Percentiles rank a stretch among this genome's conserved stretches.
phyloP scores from a whole-genome alignment of 345 rosid genomes.

The Limnanthes douglasii region DNA sequence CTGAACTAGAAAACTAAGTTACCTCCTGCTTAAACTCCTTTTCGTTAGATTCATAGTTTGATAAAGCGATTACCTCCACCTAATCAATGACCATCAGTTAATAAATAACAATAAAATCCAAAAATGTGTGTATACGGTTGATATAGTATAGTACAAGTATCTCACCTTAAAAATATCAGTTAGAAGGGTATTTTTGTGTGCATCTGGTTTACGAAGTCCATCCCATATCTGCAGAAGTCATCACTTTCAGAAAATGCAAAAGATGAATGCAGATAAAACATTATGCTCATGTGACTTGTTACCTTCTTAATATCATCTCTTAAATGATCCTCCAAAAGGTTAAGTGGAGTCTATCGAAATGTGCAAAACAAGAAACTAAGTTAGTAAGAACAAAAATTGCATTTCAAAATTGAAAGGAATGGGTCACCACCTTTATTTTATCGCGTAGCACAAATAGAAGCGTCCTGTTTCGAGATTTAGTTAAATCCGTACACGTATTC shows the following conservation, averaged over 20 bases:
- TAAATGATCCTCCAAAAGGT: slow-evolving; percentile 41
- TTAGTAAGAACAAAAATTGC: slow-evolving; percentile 2
- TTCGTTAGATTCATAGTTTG: slow-evolving; percentile 66
- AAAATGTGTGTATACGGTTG: too few species aligned
- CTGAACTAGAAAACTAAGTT: neutral
- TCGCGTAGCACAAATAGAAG: slow-evolving; percentile 86
- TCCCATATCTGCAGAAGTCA: slow-evolving; percentile 80
- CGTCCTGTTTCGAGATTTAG: slow-evolving; percentile 83
- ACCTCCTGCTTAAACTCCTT: slow-evolving; percentile 71
- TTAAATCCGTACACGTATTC: too few species aligned
- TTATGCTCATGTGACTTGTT: neutral
- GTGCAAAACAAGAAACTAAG: neutral
- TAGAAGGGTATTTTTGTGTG: slow-evolving; percentile 49
- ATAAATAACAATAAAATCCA: too few species aligned
- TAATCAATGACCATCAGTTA: too few species aligned
- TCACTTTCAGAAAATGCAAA: slow-evolving; percentile 3
- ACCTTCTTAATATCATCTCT: slow-evolving; percentile 85
- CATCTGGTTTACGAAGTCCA: slow-evolving; percentile 56
- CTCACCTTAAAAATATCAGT: slow-evolving; percentile 69
- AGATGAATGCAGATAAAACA: slow-evolving; percentile 4
- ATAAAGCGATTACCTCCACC: slow-evolving; percentile 77
- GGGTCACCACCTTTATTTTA: slow-evolving; percentile 46
- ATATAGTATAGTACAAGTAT: neutral
- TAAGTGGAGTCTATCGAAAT: slow-evolving; percentile 50
- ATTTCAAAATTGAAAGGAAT: slow-evolving; percentile 3